A percentile compares a stretch with the other conserved stretches of the same genome.
phyloP scores from a whole-genome alignment of 306 rosid genomes.

The Lagenaria siceraria region DNA sequence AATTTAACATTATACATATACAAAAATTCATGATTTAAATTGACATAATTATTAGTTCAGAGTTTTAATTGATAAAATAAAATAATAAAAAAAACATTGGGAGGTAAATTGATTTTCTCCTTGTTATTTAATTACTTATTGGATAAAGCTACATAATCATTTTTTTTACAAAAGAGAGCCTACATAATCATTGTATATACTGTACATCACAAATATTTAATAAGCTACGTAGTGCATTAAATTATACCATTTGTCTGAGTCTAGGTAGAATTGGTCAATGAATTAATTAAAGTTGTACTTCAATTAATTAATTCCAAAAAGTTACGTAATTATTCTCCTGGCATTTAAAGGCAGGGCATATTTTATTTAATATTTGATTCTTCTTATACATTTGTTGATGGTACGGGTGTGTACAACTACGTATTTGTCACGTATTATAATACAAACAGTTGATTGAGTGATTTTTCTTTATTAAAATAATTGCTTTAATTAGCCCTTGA shows the following conservation, averaged over 20 bases:
- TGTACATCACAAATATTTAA: neutral
- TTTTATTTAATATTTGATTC: neutral
- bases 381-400: neutral
- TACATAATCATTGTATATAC: neutral
- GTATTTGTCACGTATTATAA: too few relatives aligned
- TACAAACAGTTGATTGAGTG: too few relatives aligned
- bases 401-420: neutral
- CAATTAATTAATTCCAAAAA: neutral
- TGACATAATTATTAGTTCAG: too few relatives aligned
- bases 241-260: neutral
- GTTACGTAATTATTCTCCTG: neutral
- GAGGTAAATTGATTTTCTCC: too few relatives aligned
- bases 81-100: too few relatives aligned
- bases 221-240: neutral
- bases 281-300: neutral
- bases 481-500: too few relatives aligned
- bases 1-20: too few relatives aligned
- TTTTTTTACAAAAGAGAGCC: neutral
- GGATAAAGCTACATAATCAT: too few relatives aligned
- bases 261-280: neutral
- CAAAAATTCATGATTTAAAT: too few relatives aligned
- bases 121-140: too few relatives aligned
- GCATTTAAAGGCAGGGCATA: neutral
- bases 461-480: too few relatives aligned
- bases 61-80: too few relatives aligned